A percentile compares a stretch with the other conserved stretches of the same genome.
phyloP scores from a whole-genome alignment of 140 eudicot genomes.

The Cichorium intybus region DNA sequence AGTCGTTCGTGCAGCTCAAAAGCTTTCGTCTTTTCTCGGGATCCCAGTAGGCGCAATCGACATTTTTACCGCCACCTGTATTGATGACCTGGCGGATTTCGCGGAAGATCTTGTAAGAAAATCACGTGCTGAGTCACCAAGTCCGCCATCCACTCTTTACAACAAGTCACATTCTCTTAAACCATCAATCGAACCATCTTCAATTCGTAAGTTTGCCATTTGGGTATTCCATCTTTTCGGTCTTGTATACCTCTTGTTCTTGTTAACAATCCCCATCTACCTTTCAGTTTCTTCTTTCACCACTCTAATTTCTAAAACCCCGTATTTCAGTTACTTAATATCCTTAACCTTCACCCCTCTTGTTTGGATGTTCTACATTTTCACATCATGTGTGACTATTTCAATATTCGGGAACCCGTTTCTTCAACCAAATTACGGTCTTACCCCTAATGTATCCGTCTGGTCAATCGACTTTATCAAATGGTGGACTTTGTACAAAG shows the following conservation, averaged over 20 bases:
- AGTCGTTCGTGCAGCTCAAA: constrained; percentile 58
- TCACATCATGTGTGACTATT: constrained; percentile 29
- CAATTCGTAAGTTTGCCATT: constrained; percentile 22
- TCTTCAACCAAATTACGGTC: constrained; percentile 61
- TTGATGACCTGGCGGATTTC: constrained; percentile 51
- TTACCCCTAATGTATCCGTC: constrained; percentile 38
- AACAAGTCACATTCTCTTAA: constrained; percentile 4
- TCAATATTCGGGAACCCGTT: constrained; percentile 54
- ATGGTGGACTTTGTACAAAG: constrained; percentile 65
- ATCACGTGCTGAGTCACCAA: constrained; percentile 14
- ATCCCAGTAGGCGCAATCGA: constrained; percentile 52
- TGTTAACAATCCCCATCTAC: constrained; percentile 36
- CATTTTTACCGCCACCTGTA: constrained; percentile 56
- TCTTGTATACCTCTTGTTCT: constrained; percentile 28
- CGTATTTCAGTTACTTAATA: constrained; percentile 29
- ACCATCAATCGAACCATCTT: constrained; percentile 12
- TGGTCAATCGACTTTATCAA: constrained; percentile 57
- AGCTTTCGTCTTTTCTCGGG: constrained; percentile 42
- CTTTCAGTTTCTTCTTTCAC: constrained; percentile 38
- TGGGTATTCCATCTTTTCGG: constrained; percentile 41
- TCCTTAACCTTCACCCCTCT: constrained; percentile 40
- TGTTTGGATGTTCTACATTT: constrained; percentile 42
- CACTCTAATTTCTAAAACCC: constrained; percentile 9
- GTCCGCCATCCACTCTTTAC: background rate
- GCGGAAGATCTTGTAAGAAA: constrained; percentile 35